Conservation (phyloP, 495 filamentous ascomycete species). For the Lichenothelia convexa region DNA sequence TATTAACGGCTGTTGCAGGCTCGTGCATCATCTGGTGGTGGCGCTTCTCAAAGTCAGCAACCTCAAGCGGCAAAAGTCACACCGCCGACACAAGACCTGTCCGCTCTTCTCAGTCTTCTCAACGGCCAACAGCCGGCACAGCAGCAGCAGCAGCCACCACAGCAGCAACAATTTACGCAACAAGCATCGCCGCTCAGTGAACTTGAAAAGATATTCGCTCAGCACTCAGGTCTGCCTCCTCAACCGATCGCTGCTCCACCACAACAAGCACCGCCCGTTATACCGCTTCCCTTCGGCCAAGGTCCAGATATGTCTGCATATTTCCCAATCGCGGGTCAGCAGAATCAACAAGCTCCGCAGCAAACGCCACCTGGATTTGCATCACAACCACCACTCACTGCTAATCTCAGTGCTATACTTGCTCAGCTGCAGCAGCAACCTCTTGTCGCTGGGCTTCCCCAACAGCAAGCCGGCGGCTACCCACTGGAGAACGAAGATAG, state of each 20-base stretch:
- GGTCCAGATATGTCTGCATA: too few relatives aligned
- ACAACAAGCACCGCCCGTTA: not conserved
- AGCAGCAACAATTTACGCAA: slow-evolving; percentile 13
- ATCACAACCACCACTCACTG: not conserved
- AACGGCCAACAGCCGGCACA: slow-evolving; percentile 10
- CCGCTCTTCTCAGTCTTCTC: slow-evolving; percentile 4
- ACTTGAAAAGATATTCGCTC: slow-evolving; percentile 32
- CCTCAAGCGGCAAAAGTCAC: slow-evolving; percentile 1
- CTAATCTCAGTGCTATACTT: not conserved
- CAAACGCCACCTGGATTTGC: not conserved
- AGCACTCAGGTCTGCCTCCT: too few relatives aligned
- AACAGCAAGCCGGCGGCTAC: not conserved
- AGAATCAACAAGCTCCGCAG: not conserved
- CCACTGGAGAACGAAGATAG: slow-evolving; percentile 2
- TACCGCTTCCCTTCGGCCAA: not conserved
- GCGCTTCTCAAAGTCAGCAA: too few relatives aligned
- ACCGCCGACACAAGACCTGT: slow-evolving; percentile 1
- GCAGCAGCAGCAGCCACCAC: slow-evolving; percentile 15
- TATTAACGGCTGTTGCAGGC: slow-evolving; percentile 15
- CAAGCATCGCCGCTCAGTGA: slow-evolving; percentile 16
- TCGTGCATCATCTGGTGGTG: too few relatives aligned
- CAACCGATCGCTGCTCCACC: slow-evolving; percentile 1
- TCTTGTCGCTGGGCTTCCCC: too few relatives aligned
- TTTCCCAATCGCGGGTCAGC: too few relatives aligned
- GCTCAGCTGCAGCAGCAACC: too few relatives aligned